phyloP scores from a whole-genome alignment of 805 yeast species.

The Saccharomycopsis schoenii region DNA sequence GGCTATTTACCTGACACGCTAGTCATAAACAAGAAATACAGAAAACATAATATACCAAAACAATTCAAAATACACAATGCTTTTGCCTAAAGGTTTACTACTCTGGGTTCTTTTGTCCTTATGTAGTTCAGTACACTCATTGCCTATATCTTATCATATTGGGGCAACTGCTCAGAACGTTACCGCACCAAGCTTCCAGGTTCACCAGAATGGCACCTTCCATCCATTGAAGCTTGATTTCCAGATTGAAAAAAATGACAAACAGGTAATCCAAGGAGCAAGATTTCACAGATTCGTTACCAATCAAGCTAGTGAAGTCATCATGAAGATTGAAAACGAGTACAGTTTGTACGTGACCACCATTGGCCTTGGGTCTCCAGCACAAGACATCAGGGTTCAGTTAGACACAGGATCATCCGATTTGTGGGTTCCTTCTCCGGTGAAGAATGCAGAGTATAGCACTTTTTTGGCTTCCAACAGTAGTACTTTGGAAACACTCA shows the following conservation, averaged over 20 bases:
- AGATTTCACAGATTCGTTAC: conserved; percentile 1
- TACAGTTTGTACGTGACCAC: conserved; percentile 36
- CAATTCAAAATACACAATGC: neutral
- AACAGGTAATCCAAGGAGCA: neutral
- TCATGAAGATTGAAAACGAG: conserved; percentile 25
- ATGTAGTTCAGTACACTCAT: neutral
- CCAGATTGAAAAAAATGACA: conserved; percentile 2
- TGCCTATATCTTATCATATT: neutral
- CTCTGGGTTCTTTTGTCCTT: neutral
- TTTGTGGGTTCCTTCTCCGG: conserved; percentile 40
- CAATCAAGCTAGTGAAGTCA: conserved; percentile 2
- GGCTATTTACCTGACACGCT: no score
- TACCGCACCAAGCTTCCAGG: neutral
- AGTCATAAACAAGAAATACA: no score
- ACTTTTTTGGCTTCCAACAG: neutral
- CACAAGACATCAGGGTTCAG: conserved; percentile 41
- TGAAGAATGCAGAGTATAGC: neutral
- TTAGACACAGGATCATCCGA: conserved; percentile 77
- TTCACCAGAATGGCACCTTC: neutral
- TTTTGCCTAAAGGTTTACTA: neutral
- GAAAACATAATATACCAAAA: neutral
- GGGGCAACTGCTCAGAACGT: neutral
- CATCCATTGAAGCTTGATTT: conserved; percentile 9
- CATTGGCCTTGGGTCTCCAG: conserved; percentile 45
- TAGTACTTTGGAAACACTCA: neutral